Evolutionary conservation across 164 flowering plant species (phyloP).

Genomic region (Malania oleifera): DNA sequence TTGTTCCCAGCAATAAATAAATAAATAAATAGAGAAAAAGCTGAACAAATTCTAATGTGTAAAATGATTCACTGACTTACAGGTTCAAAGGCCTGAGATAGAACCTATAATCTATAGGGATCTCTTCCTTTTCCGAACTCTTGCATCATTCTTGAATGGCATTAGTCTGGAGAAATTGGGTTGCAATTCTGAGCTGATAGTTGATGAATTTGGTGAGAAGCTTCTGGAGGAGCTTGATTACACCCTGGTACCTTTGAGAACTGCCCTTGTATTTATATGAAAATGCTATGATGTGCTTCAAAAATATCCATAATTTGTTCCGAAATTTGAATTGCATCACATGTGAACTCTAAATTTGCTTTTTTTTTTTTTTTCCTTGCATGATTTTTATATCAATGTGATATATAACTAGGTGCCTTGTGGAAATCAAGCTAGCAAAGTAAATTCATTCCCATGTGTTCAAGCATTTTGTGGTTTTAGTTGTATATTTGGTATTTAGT

Average conservation of each 20-base stretch:
- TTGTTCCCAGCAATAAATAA: too few relatives aligned
- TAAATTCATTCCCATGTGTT: neutral
- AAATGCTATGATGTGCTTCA: neutral
- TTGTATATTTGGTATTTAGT: neutral
- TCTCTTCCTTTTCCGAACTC: slow-evolving; percentile 90
- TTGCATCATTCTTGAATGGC: slow-evolving; percentile 95
- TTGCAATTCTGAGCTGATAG: slow-evolving; percentile 96
- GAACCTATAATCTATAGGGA: slow-evolving; percentile 96
- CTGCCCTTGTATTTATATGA: slow-evolving; percentile 3
- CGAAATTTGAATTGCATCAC: neutral
- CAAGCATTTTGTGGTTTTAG: neutral
- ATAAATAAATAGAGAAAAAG: too few relatives aligned
- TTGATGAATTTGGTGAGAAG: slow-evolving; percentile 99
- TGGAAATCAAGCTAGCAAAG: neutral
- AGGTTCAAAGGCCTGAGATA: slow-evolving; percentile 93
- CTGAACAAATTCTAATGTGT: too few relatives aligned
- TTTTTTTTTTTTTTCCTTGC: neutral
- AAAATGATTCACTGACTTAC: slow-evolving; percentile 13
- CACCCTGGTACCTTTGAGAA: slow-evolving; percentile 61
- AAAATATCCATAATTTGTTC: too few relatives aligned
- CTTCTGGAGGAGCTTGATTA: slow-evolving; percentile 99
- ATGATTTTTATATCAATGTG: neutral
- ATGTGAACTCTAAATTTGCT: neutral
- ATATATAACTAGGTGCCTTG: too few relatives aligned
- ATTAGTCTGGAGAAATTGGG: slow-evolving; percentile 93